These are phyloP conservation scores for Macaranga tanarius DNA, from an alignment of 441 rosid genomes.

Conservation along the genomic window DNA sequence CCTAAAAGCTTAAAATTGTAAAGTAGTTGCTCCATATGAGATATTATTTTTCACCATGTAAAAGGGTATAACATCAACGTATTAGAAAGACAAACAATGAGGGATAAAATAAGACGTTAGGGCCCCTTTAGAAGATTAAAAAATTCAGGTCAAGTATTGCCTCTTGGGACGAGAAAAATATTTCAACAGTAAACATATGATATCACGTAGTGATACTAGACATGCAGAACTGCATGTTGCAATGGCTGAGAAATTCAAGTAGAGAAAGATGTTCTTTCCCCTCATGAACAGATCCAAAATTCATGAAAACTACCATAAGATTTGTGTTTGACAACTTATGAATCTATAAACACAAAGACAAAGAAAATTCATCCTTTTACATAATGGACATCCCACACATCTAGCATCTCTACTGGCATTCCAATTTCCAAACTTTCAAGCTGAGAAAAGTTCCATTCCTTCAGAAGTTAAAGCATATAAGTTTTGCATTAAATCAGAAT, in stretches of 20 bases:
- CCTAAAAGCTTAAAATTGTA: neutral
- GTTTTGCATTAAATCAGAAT: neutral
- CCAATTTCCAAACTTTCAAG: neutral
- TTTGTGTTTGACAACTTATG: neutral
- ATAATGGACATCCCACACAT: neutral
- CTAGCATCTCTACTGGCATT: too few relatives aligned
- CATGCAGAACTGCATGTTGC: neutral
- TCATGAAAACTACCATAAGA: neutral
- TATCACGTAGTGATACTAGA: neutral
- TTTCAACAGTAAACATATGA: neutral
- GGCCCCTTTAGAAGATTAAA: neutral
- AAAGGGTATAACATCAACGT: neutral
- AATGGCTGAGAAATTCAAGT: neutral
- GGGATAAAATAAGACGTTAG: neutral
- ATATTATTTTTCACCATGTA: neutral
- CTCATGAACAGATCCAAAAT: neutral
- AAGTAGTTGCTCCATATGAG: neutral
- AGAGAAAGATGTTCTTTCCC: neutral
- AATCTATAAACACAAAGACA: neutral
- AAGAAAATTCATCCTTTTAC: neutral
- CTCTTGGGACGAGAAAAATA: neutral
- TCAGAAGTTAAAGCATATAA: neutral
- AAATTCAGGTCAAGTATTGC: neutral
- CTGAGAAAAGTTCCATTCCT: neutral
- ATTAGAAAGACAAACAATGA: too few relatives aligned